Evolutionary conservation across 2,329 filamentous ascomycete species (phyloP), one percentile per base, ranked within the genome.

Genomic region (Diplodia intermedia): DNA sequence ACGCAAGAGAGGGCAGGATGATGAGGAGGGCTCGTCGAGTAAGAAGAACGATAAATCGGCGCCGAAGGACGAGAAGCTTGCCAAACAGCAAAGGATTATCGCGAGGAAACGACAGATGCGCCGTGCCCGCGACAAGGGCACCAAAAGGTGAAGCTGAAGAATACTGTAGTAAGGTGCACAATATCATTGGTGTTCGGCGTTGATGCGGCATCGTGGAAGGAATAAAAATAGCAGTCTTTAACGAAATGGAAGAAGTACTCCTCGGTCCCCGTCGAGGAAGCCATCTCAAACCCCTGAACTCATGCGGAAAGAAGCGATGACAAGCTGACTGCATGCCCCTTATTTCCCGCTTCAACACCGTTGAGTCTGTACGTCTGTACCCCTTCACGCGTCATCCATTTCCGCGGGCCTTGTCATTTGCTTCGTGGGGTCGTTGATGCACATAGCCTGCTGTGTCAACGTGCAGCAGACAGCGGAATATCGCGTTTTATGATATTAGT

Each of bases 101-200:
- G 90, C 89, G 60, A 90, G 92, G 79, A 97, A 97, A 83, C 86
- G 93, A 70, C 87, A 91, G 82, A 86, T 90, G 83, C 88, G 93
- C 66, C 84, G 82, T 71, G 76, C 78, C 69, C 70, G 72, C 78
- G 85, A 88, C 76, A 85, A 87, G 78, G 82, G 61, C 23, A 47
- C 31, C 31, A 63, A 63, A 18, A n/a, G 29, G 12, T 63, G 36
- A 50, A 38, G 7, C 18, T 26, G 29, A 26, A 26, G 36, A n/a
- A 33, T 15, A n/a, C n/a, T 31, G 26, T 31, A 29, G 18, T 47
- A n/a, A 47, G 43, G 20, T 11, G 43, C 43, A 47, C 43, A 47
- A 47, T 20, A 47, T 47, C 43, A 8, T 47, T 20, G 11, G 15
- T 47, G 20, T n/a, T 47, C 9, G 43, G 43, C 43, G 43, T 47